Evolutionary conservation across 192 early-diverging fungal species (phyloP).

Genomic region (Gonapodya prolifera): DNA sequence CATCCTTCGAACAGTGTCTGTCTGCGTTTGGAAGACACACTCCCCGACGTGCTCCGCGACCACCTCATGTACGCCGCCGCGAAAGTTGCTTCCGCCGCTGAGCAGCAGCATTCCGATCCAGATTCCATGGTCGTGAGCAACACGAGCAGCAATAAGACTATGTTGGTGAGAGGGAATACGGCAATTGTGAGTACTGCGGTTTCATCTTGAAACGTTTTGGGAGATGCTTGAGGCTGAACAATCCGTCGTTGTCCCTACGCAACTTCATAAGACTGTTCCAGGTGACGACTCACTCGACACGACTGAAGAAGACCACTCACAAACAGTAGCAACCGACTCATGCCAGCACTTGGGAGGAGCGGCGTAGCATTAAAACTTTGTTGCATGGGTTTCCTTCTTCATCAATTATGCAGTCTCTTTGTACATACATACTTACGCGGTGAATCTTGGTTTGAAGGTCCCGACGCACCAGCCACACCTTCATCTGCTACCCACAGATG

Average conservation of each 20-base stretch:
- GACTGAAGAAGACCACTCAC: background rate
- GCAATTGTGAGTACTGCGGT: background rate
- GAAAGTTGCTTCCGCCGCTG: background rate
- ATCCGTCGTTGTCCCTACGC: background rate
- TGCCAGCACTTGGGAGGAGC: background rate
- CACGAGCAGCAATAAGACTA: background rate
- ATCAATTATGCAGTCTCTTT: background rate
- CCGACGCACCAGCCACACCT: too few relatives aligned
- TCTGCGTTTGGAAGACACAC: background rate
- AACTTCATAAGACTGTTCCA: background rate
- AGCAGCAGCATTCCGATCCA: background rate
- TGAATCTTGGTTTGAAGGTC: background rate
- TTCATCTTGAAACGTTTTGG: background rate
- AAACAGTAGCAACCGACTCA: background rate
- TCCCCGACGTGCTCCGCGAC: background rate
- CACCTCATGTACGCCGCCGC: background rate
- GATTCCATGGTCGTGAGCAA: background rate
- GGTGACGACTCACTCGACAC: background rate
- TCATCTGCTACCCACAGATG: too few relatives aligned
- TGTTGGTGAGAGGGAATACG: background rate
- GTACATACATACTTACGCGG: background rate
- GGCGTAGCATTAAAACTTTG: background rate
- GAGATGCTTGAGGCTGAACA: background rate
- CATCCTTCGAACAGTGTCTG: background rate
- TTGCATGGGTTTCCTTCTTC: background rate